A percentile compares a stretch with the other conserved stretches of the same genome.
Conservation (phyloP, 345 rosid species). For the Rhizophora mangle region DNA sequence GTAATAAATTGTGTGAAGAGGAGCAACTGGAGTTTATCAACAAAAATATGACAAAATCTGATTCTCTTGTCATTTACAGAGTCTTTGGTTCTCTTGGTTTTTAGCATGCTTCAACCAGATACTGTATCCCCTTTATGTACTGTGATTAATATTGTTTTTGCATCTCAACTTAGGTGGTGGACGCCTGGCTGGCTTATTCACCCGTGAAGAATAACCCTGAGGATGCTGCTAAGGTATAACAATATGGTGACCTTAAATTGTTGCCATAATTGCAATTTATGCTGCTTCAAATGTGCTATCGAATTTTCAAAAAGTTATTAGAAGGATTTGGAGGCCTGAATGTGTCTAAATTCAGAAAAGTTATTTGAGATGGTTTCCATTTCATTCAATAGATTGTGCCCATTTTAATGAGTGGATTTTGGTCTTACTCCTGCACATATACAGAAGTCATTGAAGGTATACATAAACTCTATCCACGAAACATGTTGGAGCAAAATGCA, state of each 20-base stretch:
- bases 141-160: neutral
- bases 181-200: slow-evolving; percentile 87
- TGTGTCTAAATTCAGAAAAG: too few species aligned
- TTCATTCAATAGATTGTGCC: too few species aligned
- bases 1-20: slow-evolving; percentile 35
- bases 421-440: too few species aligned
- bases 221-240: slow-evolving; percentile 84
- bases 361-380: too few species aligned
- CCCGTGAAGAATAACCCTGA: slow-evolving; percentile 93
- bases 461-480: too few species aligned
- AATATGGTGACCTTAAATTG: neutral
- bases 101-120: too few species aligned
- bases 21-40: neutral
- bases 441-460: too few species aligned
- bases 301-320: neutral
- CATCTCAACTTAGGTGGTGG: slow-evolving; percentile 54
- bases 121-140: neutral
- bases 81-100: too few species aligned
- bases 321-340: too few species aligned
- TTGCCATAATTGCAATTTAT: neutral
- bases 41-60: neutral
- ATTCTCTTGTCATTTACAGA: slow-evolving; percentile 1
- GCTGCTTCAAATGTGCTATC: neutral
- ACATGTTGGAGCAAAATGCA: too few species aligned
- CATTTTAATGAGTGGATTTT: too few species aligned